Conservation (phyloP, 805 yeast genomes). For the Saturnispora sanitii region DNA sequence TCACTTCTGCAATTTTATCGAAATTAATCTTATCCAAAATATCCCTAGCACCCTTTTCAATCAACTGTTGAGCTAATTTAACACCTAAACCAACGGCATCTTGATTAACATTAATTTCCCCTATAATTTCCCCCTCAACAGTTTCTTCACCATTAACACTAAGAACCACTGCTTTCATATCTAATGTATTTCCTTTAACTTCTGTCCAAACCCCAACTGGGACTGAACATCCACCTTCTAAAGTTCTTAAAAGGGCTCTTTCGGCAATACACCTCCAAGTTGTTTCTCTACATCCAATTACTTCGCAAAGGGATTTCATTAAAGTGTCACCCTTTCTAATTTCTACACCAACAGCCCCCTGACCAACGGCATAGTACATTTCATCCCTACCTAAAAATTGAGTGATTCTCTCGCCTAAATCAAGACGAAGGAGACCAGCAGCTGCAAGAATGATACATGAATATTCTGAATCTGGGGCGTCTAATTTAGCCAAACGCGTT, state of each 20-base stretch:
- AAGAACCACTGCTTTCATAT: conserved; percentile 64
- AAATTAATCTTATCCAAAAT: conserved; percentile 76
- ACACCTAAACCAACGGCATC: conserved; percentile 70
- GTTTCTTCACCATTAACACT: conserved; percentile 70
- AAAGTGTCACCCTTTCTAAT: conserved; percentile 60
- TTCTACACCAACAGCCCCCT: conserved; percentile 94
- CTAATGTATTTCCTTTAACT: conserved; percentile 32
- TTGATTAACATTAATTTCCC: conserved; percentile 29
- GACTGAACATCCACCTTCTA: conserved; percentile 97
- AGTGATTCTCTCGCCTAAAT: conserved; percentile 68
- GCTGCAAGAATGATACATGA: conserved; percentile 79
- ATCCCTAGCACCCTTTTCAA: conserved; percentile 68
- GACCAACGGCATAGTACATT: conserved; percentile 97
- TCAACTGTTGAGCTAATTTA: conserved; percentile 55
- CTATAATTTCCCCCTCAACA: conserved; percentile 47
- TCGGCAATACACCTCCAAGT: conserved; percentile 79
- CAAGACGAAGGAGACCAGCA: conserved; percentile 78
- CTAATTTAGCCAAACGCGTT: conserved; percentile 76
- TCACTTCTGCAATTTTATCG: conserved; percentile 43
- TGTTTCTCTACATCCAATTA: conserved; percentile 56
- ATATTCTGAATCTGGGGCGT: conserved; percentile 48
- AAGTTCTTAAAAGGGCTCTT: conserved; percentile 71
- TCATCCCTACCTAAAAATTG: conserved; percentile 58
- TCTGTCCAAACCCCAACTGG: conserved; percentile 82
- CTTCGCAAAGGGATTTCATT: conserved; percentile 48